Base-by-base conservation (phyloP, 371 early-diverging fungal species). In the Apophysomyces trapeziformis region DNA sequence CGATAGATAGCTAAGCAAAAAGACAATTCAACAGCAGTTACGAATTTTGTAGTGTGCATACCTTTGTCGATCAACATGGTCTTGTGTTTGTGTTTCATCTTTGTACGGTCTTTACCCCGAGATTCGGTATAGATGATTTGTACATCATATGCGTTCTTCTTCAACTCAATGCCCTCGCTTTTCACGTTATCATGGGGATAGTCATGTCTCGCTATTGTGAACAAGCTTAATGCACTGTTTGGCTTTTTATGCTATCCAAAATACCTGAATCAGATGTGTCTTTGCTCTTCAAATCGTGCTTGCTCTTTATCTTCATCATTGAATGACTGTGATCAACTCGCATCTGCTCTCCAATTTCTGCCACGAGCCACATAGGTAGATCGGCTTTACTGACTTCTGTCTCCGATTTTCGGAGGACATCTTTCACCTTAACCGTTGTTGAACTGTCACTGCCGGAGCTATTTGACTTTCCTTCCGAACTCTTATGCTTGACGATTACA, bases 1-100 rank as follows among this genome's bases (percentile, higher is more conserved):
- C 85, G 85, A 50, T 85, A 72, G 26, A 84, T 73, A 16, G 89
- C 89, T 88, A 74, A 1, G 7, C 21, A 13, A 13, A 21, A 1
- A 37, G n/a, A 21, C 8, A 58, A 41, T 8, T n/a, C 37, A 26
- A 8, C 26, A 38, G 9, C 57, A 46, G 35, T 14, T 59, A 21
- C 13, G 3, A n/a, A 66, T 57, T 7, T 61, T 38, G 64, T 63
- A 39, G 57, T 61, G 14, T 56, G 50, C 44, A 60, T 79, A 72
- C 90, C 92, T 69, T 92, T 90, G 60, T 92, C 93, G 11, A 84
- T 84, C 32, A 89, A 66, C 67, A 88, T 78, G 16, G 87, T 82
- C 65, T 88, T 86, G 41, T 89, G 90, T 72, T 90, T 91, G 59
- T 91, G 90, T 60, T 90, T 89, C 69, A 90, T 73, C 35, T 85